Conservation (phyloP, 2,329 filamentous ascomycete species). For the Aulographum hederae region DNA sequence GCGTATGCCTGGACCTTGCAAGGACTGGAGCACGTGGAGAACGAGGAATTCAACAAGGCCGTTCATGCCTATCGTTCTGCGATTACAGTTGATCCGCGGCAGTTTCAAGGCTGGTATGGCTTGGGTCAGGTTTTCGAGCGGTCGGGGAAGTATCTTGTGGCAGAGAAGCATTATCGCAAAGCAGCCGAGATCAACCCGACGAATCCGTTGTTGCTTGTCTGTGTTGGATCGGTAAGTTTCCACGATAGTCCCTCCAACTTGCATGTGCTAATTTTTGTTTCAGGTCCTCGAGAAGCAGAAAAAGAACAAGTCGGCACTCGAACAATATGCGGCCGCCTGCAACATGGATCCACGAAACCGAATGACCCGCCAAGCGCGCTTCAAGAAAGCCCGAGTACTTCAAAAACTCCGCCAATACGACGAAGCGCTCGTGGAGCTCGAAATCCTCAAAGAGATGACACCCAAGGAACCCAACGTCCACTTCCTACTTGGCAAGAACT, state of each 20-base stretch:
- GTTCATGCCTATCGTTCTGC: conserved; percentile 72
- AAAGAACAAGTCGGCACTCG: conserved; percentile 48
- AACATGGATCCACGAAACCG: conserved; percentile 66
- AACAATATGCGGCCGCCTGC: conserved; percentile 67
- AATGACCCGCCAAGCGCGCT: conserved; percentile 44
- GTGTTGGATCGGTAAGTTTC: conserved; percentile 57
- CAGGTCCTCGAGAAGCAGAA: conserved; percentile 64
- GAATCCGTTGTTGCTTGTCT: conserved; percentile 81
- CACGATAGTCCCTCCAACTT: neutral
- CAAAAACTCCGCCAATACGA: conserved; percentile 55
- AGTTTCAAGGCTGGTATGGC: conserved; percentile 98
- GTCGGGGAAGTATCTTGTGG: conserved; percentile 77
- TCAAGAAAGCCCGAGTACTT: conserved; percentile 80
- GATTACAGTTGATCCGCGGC: conserved; percentile 68
- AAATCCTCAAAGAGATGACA: conserved; percentile 75
- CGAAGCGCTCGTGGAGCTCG: conserved; percentile 62
- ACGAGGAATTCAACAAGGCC: conserved; percentile 95
- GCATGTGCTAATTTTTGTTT: neutral
- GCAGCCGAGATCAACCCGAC: conserved; percentile 83
- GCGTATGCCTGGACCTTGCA: conserved; percentile 93
- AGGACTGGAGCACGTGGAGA: conserved; percentile 86
- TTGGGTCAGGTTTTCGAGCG: conserved; percentile 69
- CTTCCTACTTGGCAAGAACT: conserved; percentile 71
- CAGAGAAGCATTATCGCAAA: conserved; percentile 77
- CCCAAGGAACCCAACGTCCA: conserved; percentile 94